A percentile compares a stretch with the other conserved stretches of the same genome.
Evolutionary conservation across 352 stramenopile genomes (phyloP).

Genomic region (Blastocystis sp.): DNA sequence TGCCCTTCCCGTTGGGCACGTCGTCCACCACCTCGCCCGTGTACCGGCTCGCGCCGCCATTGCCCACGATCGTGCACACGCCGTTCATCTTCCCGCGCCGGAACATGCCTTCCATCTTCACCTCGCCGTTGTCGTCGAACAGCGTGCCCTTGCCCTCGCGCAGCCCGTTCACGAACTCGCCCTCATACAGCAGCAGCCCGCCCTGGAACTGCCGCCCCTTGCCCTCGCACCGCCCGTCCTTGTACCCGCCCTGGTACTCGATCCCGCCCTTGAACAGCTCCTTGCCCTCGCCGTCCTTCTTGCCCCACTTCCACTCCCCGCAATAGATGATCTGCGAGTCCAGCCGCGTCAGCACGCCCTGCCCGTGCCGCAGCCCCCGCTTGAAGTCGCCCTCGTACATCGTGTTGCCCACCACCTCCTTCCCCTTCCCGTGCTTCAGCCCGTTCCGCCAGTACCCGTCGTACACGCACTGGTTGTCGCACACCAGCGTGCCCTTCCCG

Average conservation of each 20-base stretch:
- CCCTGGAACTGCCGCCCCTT: conserved; percentile 33
- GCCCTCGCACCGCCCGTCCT: conserved; percentile 51
- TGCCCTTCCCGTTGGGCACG: conserved; percentile 48
- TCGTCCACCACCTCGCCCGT: conserved; percentile 36
- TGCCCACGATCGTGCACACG: conserved; percentile 33
- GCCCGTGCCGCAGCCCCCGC: conserved; percentile 13
- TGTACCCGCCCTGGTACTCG: conserved; percentile 45
- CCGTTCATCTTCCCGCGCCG: conserved; percentile 21
- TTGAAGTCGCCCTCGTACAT: conserved; percentile 48
- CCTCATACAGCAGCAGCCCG: conserved; percentile 43
- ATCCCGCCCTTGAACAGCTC: conserved; percentile 62
- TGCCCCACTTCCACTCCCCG: conserved; percentile 53
- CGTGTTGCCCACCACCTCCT: conserved; percentile 16
- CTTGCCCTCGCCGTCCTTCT: conserved; percentile 46
- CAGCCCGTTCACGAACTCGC: conserved; percentile 56
- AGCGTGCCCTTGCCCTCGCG: conserved; percentile 35
- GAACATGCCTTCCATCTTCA: conserved; percentile 38
- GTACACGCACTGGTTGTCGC: conserved; percentile 16
- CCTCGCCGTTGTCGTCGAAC: conserved; percentile 29
- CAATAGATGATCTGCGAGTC: conserved; percentile 47
- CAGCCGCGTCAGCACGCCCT: conserved; percentile 13
- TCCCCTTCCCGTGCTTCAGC: conserved; percentile 39
- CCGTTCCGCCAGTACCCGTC: conserved; percentile 43
- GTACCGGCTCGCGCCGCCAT: not conserved
- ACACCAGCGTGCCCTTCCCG: conserved; percentile 25